These are phyloP conservation scores for Cercospora brassicicola DNA, from an alignment of 2,329 filamentous ascomycete species.

Conservation along the genomic window DNA sequence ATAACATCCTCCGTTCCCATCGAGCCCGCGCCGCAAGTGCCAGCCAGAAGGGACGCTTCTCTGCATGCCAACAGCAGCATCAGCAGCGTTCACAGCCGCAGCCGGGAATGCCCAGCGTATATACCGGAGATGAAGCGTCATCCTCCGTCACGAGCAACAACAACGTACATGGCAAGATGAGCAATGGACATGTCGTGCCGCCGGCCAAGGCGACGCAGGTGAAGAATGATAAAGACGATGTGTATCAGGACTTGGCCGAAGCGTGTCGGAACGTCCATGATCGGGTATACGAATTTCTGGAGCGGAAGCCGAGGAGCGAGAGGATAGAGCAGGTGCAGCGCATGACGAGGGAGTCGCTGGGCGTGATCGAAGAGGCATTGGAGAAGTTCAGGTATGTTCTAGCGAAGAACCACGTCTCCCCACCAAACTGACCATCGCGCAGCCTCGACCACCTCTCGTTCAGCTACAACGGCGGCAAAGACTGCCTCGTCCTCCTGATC, in stretches of 20 bases:
- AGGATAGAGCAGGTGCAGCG: conserved; percentile 66
- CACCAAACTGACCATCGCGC: not conserved
- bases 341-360: conserved; percentile 71
- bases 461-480: conserved; percentile 97
- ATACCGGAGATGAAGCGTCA: conserved; percentile 10
- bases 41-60: not conserved
- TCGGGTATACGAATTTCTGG: conserved; percentile 66
- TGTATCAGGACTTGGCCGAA: conserved; percentile 37
- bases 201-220: not conserved
- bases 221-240: conserved; percentile 7
- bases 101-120: conserved; percentile 14
- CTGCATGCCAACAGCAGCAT: conserved; percentile 5
- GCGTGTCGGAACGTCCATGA: conserved; percentile 55
- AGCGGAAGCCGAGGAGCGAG: conserved; percentile 57
- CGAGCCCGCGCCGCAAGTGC: not conserved
- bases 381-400: conserved; percentile 65
- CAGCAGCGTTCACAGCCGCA: not conserved
- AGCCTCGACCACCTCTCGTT: conserved; percentile 78
- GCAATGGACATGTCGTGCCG: conserved; percentile 6
- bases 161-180: not conserved
- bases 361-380: conserved; percentile 73
- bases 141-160: not conserved
- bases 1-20: conserved; percentile 8
- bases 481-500: conserved; percentile 89
- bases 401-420: not conserved